Base-by-base conservation (phyloP, 73 alveolate species). In the Blepharisma japonicum region DNA sequence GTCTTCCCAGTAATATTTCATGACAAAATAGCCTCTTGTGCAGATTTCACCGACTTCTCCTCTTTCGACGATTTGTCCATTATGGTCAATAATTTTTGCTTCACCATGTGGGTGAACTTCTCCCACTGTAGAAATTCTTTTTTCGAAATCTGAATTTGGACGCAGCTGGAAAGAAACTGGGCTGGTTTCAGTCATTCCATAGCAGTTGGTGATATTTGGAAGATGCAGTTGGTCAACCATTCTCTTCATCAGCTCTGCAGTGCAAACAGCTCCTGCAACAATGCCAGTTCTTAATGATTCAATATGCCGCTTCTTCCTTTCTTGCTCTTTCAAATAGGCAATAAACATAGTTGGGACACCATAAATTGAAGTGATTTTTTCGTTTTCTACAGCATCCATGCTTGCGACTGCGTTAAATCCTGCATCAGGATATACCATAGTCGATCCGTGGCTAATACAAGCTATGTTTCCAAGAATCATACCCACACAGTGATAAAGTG, bases 271-370 rank as follows among this genome's bases (percentile, higher is more conserved):
- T 25, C 97, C 97, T 4, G 95, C 87, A 27, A 91, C 91, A 20
- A 91, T 46, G 46, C 97, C 97, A 21, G 91, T 89, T 48, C 89
- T 68, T 39, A 91, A 79, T 6, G 86, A 6, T 4, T 81, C 45
- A 8, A 81, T 53, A 61, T 88, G 85, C 51, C 68, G 68, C 21
- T 56, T 55, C 32, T 81, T 71, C 47, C 45, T 55, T 32, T 77
- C 74, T 68, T 79, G 83, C 56, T 90, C 90, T 51, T 77, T 81
- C 39, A 91, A 71, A 70, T 55, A 74, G 25, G 90, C 95, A 51
- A 71, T 74, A 74, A 89, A 91, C 96, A 91, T 91, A 0, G 97
- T 89, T 51, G 97, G 97, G 6, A 91, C 97, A 8, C 97, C 97
- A 42, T 88, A 86, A n/a, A 91, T 7, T 0, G 89, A 45, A 42